Percentiles rank a stretch among this genome's conserved stretches.
Conservation (phyloP, 148 eudicot species). For the Agrostemma githago region DNA sequence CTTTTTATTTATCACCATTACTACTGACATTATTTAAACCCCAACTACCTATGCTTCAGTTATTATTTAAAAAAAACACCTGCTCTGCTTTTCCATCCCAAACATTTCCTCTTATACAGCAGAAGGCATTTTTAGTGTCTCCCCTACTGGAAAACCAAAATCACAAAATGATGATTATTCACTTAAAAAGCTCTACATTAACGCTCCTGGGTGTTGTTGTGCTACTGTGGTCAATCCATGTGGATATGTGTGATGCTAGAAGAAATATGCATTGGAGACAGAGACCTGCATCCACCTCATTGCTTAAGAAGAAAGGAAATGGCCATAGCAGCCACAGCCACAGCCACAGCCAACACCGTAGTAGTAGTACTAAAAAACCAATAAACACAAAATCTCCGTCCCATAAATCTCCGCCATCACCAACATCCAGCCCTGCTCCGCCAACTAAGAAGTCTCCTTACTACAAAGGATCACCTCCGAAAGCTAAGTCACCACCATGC, state of each 20-base stretch:
- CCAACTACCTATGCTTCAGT: conserved; percentile 24
- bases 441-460: conserved; percentile 24
- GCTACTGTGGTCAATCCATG: conserved; percentile 25
- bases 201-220: conserved; percentile 18
- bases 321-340: conserved; percentile 15
- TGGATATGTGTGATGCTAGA: conserved; percentile 30
- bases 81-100: conserved; percentile 24
- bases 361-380: conserved; percentile 29
- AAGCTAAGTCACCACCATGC: conserved; percentile 21
- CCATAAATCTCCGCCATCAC: conserved; percentile 35
- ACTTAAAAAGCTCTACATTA: conserved; percentile 19
- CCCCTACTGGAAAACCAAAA: not conserved
- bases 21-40: conserved; percentile 41
- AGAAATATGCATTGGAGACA: conserved; percentile 28
- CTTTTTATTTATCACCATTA: no score
- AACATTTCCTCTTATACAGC: conserved; percentile 6
- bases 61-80: conserved; percentile 25
- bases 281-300: conserved; percentile 17
- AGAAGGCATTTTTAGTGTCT: not conserved
- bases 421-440: conserved; percentile 22
- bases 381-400: conserved; percentile 33
- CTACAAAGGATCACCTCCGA: conserved; percentile 24
- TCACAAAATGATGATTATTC: conserved; percentile 16
- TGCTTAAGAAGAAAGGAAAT: conserved; percentile 29
- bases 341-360: conserved; percentile 16